Percentiles rank a stretch among this genome's conserved stretches.
Conservation (phyloP, 331 rosid species). For the Ulmus americana region DNA sequence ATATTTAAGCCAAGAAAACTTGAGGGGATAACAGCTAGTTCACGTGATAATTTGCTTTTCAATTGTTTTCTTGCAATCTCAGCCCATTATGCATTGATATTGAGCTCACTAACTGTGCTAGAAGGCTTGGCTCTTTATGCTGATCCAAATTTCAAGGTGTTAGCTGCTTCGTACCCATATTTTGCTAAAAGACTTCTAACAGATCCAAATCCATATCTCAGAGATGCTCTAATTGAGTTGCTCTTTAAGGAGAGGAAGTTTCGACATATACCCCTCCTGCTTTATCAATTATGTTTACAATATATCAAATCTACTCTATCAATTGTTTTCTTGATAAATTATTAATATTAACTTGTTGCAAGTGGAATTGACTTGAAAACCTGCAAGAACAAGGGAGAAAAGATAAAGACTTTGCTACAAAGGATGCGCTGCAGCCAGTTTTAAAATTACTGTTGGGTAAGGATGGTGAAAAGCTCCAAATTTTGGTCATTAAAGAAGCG, state of each 20-base stretch:
- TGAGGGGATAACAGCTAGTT: no score
- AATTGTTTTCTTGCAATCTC: conserved; percentile 55
- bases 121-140: conserved; percentile 96
- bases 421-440: conserved; percentile 86
- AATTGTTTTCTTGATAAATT: background rate
- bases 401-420: conserved; percentile 82
- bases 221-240: conserved; percentile 91
- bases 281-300: no score
- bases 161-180: conserved; percentile 95
- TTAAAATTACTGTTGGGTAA: conserved; percentile 72
- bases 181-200: conserved; percentile 95
- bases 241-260: conserved; percentile 87
- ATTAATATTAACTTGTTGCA: conserved; percentile 30
- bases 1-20: no score
- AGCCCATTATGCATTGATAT: conserved; percentile 81
- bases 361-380: conserved; percentile 93
- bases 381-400: conserved; percentile 72
- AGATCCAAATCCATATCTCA: conserved; percentile 94
- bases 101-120: conserved; percentile 89
- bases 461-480: conserved; percentile 70
- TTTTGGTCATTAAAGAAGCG: conserved; percentile 73
- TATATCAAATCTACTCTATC: no score
- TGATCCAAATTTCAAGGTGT: conserved; percentile 97
- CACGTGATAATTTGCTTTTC: no score
- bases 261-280: conserved; percentile 39